phyloP scores from a whole-genome alignment of 345 rosid genomes.

The Eucalyptus erythrocorys region DNA sequence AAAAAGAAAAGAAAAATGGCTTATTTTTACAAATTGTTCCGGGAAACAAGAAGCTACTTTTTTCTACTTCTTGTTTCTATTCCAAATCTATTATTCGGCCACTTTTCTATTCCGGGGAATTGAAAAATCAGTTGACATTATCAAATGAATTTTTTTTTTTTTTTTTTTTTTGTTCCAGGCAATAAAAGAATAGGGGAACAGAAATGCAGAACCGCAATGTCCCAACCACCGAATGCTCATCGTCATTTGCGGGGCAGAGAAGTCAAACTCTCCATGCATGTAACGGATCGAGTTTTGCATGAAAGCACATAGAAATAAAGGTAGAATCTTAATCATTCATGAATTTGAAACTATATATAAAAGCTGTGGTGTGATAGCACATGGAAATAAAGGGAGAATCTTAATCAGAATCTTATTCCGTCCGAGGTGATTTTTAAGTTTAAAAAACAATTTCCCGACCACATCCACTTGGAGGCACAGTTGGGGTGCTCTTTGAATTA shows the following conservation, averaged over 20 bases:
- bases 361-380: background rate
- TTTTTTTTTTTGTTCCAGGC: too few species aligned
- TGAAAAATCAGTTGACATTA: too few species aligned
- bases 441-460: background rate
- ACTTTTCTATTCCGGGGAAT: too few species aligned
- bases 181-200: too few species aligned
- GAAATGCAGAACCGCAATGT: background rate
- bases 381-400: background rate
- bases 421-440: background rate
- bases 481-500: background rate
- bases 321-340: background rate
- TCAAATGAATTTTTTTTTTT: too few species aligned
- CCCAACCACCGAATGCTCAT: background rate
- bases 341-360: background rate
- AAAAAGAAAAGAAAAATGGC: too few species aligned
- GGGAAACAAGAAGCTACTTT: too few species aligned
- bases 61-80: too few species aligned
- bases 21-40: too few species aligned
- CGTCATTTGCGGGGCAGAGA: background rate
- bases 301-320: background rate
- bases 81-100: too few species aligned
- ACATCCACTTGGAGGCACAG: background rate
- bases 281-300: background rate
- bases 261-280: background rate
- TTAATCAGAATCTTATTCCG: background rate